Evolutionary conservation across 768 basidiomycete species (phyloP), one percentile per base, ranked within the genome.

Genomic region (Favolaschia claudopus): DNA sequence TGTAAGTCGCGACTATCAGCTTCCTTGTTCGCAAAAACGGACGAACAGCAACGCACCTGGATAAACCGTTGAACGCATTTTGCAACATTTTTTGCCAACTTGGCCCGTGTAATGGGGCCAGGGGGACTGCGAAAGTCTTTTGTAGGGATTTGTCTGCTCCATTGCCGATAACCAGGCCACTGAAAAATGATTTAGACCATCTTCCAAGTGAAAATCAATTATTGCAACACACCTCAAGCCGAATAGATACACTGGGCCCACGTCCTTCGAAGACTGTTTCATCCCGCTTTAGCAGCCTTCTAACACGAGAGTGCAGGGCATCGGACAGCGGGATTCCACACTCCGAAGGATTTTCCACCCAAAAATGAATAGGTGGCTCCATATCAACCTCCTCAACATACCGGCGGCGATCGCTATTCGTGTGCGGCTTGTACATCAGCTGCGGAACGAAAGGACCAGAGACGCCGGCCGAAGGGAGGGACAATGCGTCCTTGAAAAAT

Each of bases 71-170:
- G 77, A 8, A 92, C 81, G 62, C 89, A 89, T 72, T 89, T 91
- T 2, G 90, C 91, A 8, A 93, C 83, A 53, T 91, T 92, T 69
- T 90, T 91, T 0, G 89, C 91, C 15, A 93, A 79, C 68, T 93
- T 93, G 19, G 84, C 82, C 49, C 83, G 81, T 1, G 91, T 93
- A 64, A 93, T 91, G 4, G 88, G 90, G 7, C 88, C 83, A 34
- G 89, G 91, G 0, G 91, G 90, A 61, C 84, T 91, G 34, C 84
- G 82, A 70, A 92, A 93, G 72, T 93, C 91, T 70, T 86, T 85
- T 1, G 91, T 92, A 8, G 91, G 91, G 59, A 93, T 92, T 69
- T 93, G 91, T 53, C 89, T 82, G 54, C 87, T 89, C 89, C 89
- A 93, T 42, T 85, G 81, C 28, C 84, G 76, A 64, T 92, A 92